Conservation (phyloP, 176 grass and related monocot species). For the Eragrostis curvula region DNA sequence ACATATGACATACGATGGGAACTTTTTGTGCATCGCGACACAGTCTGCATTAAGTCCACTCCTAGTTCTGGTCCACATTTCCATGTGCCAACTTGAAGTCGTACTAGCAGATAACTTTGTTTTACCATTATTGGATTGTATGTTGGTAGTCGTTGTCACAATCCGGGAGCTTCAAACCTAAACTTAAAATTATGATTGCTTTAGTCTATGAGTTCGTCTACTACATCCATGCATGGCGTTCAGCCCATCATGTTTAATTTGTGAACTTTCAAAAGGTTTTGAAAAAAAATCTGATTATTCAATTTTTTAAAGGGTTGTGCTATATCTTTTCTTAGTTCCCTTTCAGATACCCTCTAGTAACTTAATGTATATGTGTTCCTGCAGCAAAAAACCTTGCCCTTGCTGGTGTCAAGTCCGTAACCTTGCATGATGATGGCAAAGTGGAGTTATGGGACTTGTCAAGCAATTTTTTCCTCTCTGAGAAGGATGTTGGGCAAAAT, state of each 20-base stretch:
- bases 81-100: neutral
- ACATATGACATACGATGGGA: too few relatives aligned
- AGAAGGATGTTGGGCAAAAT: slow-evolving; percentile 74
- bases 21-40: neutral
- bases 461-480: slow-evolving; percentile 82
- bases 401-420: slow-evolving; percentile 84
- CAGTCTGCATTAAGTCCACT: neutral
- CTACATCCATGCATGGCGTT: neutral
- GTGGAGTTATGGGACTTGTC: slow-evolving; percentile 90
- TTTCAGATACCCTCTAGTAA: neutral
- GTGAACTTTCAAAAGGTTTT: neutral
- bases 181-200: neutral
- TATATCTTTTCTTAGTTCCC: neutral
- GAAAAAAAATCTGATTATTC: neutral
- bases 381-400: slow-evolving; percentile 91
- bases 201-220: neutral
- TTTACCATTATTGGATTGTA: neutral
- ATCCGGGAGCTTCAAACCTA: neutral
- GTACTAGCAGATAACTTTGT: neutral
- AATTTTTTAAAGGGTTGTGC: neutral
- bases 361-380: slow-evolving; percentile 13
- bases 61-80: neutral
- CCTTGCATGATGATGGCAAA: slow-evolving; percentile 68
- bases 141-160: neutral
- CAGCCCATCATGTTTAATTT: neutral